phyloP scores from a whole-genome alignment of 441 rosid species.

The Cnidoscolus chayamansa region DNA sequence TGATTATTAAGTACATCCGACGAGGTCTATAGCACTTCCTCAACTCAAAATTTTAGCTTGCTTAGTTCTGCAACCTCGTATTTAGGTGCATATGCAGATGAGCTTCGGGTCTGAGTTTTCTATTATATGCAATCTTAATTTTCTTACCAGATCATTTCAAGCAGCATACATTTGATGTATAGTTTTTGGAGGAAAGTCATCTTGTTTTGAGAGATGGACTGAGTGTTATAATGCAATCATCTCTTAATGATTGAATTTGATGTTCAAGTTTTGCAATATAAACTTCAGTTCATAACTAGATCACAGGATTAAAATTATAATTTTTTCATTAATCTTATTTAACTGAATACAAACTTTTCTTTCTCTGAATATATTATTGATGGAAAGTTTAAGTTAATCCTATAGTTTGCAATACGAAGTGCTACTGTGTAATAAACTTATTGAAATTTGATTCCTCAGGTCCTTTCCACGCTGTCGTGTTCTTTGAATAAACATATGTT shows the following conservation, averaged over 20 bases:
- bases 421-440: neutral
- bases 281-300: neutral
- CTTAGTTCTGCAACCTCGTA: neutral
- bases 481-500: neutral
- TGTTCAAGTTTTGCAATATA: neutral
- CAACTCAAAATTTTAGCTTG: neutral
- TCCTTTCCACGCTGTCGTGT: conserved; percentile 7
- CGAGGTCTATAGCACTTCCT: neutral
- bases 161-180: neutral
- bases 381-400: neutral
- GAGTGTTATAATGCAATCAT: neutral
- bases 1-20: neutral
- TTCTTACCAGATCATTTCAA: neutral
- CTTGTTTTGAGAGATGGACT: neutral
- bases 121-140: conserved; percentile 8
- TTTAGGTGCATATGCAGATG: neutral
- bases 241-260: neutral
- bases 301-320: neutral
- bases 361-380: neutral
- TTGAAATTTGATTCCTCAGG: neutral
- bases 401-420: neutral
- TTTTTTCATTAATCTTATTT: neutral
- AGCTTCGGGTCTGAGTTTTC: neutral
- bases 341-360: neutral
- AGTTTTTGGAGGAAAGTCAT: conserved; percentile 6